Evolutionary conservation across 306 rosid genomes (phyloP), one percentile per base, ranked within the genome.

Genomic region (Lupinus albus): DNA sequence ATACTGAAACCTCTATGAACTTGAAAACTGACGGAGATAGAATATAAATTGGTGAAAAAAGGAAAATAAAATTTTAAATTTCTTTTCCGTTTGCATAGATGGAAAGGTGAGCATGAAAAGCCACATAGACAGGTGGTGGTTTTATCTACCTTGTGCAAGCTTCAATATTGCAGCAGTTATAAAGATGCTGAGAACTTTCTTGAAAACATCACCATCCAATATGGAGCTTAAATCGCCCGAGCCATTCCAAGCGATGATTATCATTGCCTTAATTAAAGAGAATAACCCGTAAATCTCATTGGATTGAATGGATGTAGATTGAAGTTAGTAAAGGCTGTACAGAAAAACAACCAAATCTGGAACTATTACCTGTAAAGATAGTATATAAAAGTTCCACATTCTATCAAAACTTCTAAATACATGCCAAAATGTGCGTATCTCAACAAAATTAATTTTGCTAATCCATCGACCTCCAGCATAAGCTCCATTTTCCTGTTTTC

Each of bases 81-180:
- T 35, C 42, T 33, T 46, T 52, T 8, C 41, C 60, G 53, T 9
- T 42, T 57, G 49, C 35, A 35, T 6, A 68, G 49, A 72, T 66
- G 45, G 51, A 73, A 76, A 54, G 45, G 56, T 64, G 32, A 11
- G 18, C 53, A 50, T 16, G 46, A 41, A 38, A 11, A 20, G 36
- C n/a, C 68, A 64, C 42, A 75, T 51, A 58, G 67, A 80, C 16
- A 58, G 32, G 32, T 46, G 35, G 9, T 38, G 33, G 33, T 63
- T 77, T 79, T 78, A 64, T 66, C 50, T 86, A 93, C 98, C 98
- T 76, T 93, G 98, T 69, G 79, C 88, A 67, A 93, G 96, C 85
- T 93, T 89, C 88, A 93, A 79, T 69, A 93, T 68, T 60, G 98
- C 96, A 56, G 98, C 98, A 77, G 98, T 89, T 67, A 89, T 89